These are phyloP conservation scores for Cyclotella kingstonii DNA, from an alignment of 108 stramenopile species.

Conservation along the genomic window DNA sequence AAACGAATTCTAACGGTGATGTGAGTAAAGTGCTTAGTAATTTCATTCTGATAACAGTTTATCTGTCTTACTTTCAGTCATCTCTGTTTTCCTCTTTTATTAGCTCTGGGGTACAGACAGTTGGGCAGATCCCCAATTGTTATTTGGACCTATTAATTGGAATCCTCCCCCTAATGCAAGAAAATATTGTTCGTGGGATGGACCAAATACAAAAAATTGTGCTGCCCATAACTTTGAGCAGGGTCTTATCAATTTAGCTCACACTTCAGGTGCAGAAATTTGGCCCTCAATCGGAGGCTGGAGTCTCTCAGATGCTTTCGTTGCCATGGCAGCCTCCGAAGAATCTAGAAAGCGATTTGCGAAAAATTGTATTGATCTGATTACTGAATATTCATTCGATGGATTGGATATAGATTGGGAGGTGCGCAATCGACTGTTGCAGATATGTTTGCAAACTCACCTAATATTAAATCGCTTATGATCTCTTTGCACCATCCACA, in stretches of 20 bases:
- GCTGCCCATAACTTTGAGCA: slow-evolving; percentile 11
- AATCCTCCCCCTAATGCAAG: slow-evolving; percentile 7
- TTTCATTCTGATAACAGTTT: too few relatives aligned
- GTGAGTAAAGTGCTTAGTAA: too few relatives aligned
- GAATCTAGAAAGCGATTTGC: slow-evolving; percentile 20
- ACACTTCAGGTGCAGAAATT: slow-evolving; percentile 29
- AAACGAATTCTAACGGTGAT: slow-evolving; percentile 23
- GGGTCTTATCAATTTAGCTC: slow-evolving; percentile 26
- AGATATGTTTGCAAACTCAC: too few relatives aligned
- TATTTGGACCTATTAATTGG: slow-evolving; percentile 33
- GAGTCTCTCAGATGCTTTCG: slow-evolving; percentile 33
- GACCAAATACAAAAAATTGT: slow-evolving; percentile 13
- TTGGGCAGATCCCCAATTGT: slow-evolving; percentile 30
- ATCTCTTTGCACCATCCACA: neutral
- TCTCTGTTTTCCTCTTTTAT: too few relatives aligned
- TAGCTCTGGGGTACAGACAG: slow-evolving; percentile 37
- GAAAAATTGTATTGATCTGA: slow-evolving; percentile 20
- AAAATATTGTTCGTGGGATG: slow-evolving; percentile 27
- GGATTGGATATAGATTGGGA: slow-evolving; percentile 47
- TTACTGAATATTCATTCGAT: slow-evolving; percentile 27
- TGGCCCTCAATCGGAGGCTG: slow-evolving; percentile 34
- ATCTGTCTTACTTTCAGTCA: too few relatives aligned
- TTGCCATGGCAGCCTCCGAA: slow-evolving; percentile 14
- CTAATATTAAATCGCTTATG: neutral
- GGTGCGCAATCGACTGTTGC: too few relatives aligned